phyloP scores from a whole-genome alignment of 768 basidiomycete genomes.

The Dioszegia hungarica region DNA sequence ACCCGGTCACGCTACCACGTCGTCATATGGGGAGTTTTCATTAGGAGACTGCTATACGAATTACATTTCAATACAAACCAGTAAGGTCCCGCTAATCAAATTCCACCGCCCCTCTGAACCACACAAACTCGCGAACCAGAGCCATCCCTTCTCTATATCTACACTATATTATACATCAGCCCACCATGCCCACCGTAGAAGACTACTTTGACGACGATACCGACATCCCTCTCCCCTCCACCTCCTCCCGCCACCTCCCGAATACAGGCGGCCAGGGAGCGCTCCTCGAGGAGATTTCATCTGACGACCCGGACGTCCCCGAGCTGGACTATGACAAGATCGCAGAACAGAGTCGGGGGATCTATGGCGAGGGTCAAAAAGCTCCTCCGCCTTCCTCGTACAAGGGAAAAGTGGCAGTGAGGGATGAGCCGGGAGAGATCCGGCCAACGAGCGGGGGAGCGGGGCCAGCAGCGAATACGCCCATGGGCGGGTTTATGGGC shows the following conservation, averaged over 20 bases:
- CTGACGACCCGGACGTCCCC: conserved; percentile 56
- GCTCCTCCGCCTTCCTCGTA: conserved; percentile 14
- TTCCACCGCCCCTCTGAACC: not conserved
- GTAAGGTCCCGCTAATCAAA: conserved; percentile 4
- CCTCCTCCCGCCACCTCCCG: conserved; percentile 52
- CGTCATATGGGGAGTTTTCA: not conserved
- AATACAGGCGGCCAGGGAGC: conserved; percentile 67
- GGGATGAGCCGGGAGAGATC: conserved; percentile 16
- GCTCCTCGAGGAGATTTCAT: conserved; percentile 67
- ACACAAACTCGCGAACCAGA: too few species aligned
- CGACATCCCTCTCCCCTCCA: conserved; percentile 72
- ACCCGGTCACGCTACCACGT: not conserved
- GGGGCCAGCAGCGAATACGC: conserved; percentile 27
- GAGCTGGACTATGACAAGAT: conserved; percentile 24
- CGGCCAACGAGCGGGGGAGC: not conserved
- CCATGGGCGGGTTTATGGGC: conserved; percentile 50
- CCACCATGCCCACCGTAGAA: conserved; percentile 60
- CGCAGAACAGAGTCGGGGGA: conserved; percentile 35
- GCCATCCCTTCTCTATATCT: not conserved
- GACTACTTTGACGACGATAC: conserved; percentile 90
- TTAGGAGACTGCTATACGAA: too few species aligned
- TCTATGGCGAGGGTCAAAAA: conserved; percentile 33
- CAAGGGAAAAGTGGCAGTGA: conserved; percentile 32
- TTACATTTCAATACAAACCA: not conserved
- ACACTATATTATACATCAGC: conserved; percentile 49